Evolutionary conservation across 352 stramenopile genomes (phyloP).

Genomic region (Phytophthora agathidicida): DNA sequence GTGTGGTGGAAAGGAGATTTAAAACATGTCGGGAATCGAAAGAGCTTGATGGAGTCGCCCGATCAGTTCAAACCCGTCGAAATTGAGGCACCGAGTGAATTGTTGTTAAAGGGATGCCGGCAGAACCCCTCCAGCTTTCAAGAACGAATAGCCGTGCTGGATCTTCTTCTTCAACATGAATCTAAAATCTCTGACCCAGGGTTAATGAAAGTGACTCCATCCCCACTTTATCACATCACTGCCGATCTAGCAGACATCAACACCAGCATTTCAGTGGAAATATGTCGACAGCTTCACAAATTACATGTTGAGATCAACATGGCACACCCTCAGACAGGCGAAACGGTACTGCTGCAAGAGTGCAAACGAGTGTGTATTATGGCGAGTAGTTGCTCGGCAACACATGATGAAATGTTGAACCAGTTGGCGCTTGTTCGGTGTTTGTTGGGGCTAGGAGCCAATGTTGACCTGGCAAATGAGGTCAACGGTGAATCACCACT

Average conservation of each 20-base stretch:
- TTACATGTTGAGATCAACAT: conserved; percentile 60
- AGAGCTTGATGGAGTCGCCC: background rate
- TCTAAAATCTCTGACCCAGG: background rate
- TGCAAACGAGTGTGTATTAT: conserved; percentile 56
- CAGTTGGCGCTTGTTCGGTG: conserved; percentile 48
- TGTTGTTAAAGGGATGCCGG: conserved; percentile 29
- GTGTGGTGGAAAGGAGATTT: conserved; percentile 39
- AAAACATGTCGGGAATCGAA: conserved; percentile 10
- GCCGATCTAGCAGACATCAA: conserved; percentile 47
- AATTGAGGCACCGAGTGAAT: conserved; percentile 21
- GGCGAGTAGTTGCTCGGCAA: background rate
- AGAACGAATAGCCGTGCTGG: conserved; percentile 23
- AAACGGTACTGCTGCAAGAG: conserved; percentile 61
- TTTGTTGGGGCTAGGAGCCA: conserved; percentile 61
- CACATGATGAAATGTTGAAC: conserved; percentile 2
- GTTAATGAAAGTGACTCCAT: conserved; percentile 29
- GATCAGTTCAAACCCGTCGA: conserved; percentile 11
- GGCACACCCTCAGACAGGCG: conserved; percentile 36
- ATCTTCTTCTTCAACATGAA: conserved; percentile 20
- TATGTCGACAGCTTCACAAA: conserved; percentile 47
- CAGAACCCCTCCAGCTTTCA: conserved; percentile 17
- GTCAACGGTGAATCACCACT: conserved; percentile 58
- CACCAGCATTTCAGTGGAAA: conserved; percentile 57
- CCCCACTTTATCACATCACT: conserved; percentile 57
- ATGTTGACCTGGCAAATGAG: conserved; percentile 55